phyloP scores from a whole-genome alignment of 148 eudicot genomes.

The Silene uniflora region DNA sequence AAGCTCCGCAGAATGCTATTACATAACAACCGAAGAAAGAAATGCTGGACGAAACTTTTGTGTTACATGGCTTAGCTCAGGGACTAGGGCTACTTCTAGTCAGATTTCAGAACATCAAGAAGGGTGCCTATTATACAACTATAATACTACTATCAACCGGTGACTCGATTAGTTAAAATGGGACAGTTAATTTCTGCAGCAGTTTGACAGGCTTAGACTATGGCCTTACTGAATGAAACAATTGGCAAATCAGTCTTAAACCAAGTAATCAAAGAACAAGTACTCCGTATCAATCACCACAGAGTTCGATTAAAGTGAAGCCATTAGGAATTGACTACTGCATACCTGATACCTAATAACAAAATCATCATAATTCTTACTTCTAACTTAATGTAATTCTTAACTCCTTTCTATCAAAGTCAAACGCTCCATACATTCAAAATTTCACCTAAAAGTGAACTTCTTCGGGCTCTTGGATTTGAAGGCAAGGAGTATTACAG shows the following conservation, averaged over 20 bases:
- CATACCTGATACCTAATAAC: not conserved
- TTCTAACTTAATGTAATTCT: not conserved
- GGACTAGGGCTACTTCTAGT: not conserved
- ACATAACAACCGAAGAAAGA: too few relatives aligned
- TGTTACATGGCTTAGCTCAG: not conserved
- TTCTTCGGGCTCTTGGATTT: not conserved
- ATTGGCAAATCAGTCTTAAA: too few relatives aligned
- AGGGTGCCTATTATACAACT: too few relatives aligned
- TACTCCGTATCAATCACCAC: not conserved
- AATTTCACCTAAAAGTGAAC: not conserved
- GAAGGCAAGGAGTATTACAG: not conserved
- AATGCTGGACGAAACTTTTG: not conserved
- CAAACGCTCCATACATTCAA: not conserved
- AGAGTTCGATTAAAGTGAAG: not conserved
- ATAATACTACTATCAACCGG: too few relatives aligned
- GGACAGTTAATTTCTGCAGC: too few relatives aligned
- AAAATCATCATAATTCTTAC: not conserved
- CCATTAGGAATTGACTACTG: not conserved
- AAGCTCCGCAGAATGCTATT: too few relatives aligned
- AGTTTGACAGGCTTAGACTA: too few relatives aligned
- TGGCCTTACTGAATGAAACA: too few relatives aligned
- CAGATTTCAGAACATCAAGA: not conserved
- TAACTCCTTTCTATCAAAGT: not conserved
- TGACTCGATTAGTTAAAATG: too few relatives aligned
- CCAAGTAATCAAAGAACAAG: not conserved